phyloP scores from a whole-genome alignment of 169 alveolate species.

The Cryptosporidium viatorum region DNA sequence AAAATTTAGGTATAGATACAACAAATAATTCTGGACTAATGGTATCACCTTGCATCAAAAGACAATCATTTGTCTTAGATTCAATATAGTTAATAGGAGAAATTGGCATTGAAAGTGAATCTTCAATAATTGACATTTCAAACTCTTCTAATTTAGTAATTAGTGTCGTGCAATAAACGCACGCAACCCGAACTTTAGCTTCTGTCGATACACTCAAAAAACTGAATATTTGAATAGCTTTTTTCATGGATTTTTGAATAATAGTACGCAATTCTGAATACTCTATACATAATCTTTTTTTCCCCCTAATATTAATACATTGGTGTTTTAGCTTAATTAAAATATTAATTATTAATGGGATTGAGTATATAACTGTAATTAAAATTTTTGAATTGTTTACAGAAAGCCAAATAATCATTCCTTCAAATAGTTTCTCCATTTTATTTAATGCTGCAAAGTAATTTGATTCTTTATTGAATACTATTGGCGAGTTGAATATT shows the following conservation, averaged over 20 bases:
- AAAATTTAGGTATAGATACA: background rate
- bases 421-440: background rate
- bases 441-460: background rate
- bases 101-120: conserved; percentile 52
- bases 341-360: conserved; percentile 33
- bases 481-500: background rate
- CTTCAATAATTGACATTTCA: conserved; percentile 15
- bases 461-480: background rate
- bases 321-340: background rate
- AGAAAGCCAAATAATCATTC: conserved; percentile 25
- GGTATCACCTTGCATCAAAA: conserved; percentile 21
- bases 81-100: conserved; percentile 14
- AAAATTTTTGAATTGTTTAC: background rate
- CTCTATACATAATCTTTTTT: background rate
- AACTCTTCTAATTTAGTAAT: background rate
- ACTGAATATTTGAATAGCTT: conserved; percentile 35
- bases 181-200: conserved; percentile 25
- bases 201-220: conserved; percentile 24
- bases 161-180: conserved; percentile 15
- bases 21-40: background rate
- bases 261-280: background rate
- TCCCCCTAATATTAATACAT: background rate
- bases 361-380: background rate
- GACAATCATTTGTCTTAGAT: background rate
- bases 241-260: conserved; percentile 3